Percentiles rank a stretch among this genome's conserved stretches.
Evolutionary conservation across 2,329 filamentous ascomycete genomes (phyloP).

Genomic region (Aspergillus calidoustus): DNA sequence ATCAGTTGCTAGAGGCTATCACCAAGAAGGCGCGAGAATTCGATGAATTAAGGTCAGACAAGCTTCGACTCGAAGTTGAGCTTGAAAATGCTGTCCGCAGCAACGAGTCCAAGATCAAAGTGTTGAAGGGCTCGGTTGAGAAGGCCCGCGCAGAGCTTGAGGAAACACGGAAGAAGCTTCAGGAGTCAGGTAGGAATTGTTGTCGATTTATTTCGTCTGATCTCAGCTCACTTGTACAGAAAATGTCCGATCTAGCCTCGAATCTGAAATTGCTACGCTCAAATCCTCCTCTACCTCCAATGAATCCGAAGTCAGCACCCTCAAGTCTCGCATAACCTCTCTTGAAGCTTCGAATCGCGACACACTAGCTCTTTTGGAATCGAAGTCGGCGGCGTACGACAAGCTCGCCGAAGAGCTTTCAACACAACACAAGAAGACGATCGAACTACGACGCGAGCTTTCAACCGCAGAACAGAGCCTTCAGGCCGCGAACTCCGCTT

Average conservation of each 20-base stretch:
- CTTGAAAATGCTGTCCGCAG: slow-evolving; percentile 86
- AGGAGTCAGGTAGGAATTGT: slow-evolving; percentile 70
- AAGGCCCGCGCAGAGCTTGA: slow-evolving; percentile 84
- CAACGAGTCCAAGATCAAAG: slow-evolving; percentile 80
- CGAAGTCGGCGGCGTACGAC: slow-evolving; percentile 85
- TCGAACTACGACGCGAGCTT: slow-evolving; percentile 82
- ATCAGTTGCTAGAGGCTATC: slow-evolving; percentile 73
- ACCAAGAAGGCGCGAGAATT: slow-evolving; percentile 79
- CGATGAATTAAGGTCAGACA: slow-evolving; percentile 82
- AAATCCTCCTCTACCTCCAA: slow-evolving; percentile 72
- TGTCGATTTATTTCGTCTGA: neutral
- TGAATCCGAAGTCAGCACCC: slow-evolving; percentile 70
- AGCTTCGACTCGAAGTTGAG: slow-evolving; percentile 87
- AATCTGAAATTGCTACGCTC: slow-evolving; percentile 79
- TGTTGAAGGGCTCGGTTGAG: slow-evolving; percentile 78
- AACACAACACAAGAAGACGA: slow-evolving; percentile 83
- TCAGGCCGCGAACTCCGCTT: slow-evolving; percentile 78
- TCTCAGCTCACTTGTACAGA: slow-evolving; percentile 58
- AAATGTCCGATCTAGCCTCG: slow-evolving; percentile 72
- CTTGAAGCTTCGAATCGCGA: slow-evolving; percentile 93
- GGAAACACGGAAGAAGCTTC: slow-evolving; percentile 78
- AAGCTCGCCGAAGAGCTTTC: slow-evolving; percentile 84
- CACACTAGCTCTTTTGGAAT: slow-evolving; percentile 83
- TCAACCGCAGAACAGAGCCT: slow-evolving; percentile 80
- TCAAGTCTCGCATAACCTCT: slow-evolving; percentile 81